Base-by-base conservation (phyloP, 179 eudicot genomes). In the Actinidia chinensis region DNA sequence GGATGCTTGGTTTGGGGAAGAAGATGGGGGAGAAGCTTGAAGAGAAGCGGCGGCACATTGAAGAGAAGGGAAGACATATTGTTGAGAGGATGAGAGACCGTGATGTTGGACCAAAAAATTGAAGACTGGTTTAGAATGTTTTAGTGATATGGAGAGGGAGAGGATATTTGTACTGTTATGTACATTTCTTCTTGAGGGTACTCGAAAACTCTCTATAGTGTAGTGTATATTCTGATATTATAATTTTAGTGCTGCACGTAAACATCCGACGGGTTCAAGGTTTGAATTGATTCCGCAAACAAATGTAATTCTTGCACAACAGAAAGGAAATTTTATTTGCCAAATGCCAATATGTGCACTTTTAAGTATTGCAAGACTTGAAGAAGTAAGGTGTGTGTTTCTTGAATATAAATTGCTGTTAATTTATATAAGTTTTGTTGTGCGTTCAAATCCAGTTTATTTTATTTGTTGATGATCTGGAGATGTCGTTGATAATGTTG, bases 21-120 rank as follows among this genome's bases (percentile, higher is more conserved):
- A 95, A 85, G 86, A 85, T 93, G 97, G 87, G 92, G 2, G 99
- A 90, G 73, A 95, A 93, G 80, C 78, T 95, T 23, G 99, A 89
- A 80, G 99, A 92, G 83, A 88, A 88, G 82, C 86, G 89, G 76
- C 90, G 95, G 33, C 82, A 84, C 64, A 79, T 94, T 8, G 98
- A 90, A 80, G 98, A 92, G 83, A 93, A 84, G 78, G 85, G 99
- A 47, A 87, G 94, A 72, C 55, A 66, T 75, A 85, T 91, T 50
- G 98, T 93, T 15, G 99, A 93, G 75, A 90, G 84, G 87, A 95
- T 93, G 91, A 84, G 90, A 76, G 84, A 60, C 87, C 89, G 17
- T 69, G 51, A 79, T 6, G 22, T 44, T 14, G 55, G 23, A 23
- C 40, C 40, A 11, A 17, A 25, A 25, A 9, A 60, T 17, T 28